Evolutionary conservation across 1,284 basidiomycete species (phyloP), one percentile per base, ranked within the genome.

Genomic region (Ceratobasidium sp.): DNA sequence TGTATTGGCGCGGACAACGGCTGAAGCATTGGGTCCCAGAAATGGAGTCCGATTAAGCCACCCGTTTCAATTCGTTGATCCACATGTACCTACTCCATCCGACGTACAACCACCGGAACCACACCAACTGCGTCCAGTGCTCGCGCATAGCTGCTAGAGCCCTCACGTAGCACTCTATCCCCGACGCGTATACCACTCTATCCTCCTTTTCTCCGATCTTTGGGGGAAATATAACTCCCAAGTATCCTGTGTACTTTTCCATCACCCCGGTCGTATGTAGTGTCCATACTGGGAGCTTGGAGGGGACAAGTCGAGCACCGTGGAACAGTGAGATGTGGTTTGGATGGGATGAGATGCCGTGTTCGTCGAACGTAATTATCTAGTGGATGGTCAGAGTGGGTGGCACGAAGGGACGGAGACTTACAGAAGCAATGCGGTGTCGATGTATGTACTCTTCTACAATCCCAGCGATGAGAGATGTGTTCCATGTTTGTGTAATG

Each of bases 51-150:
- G 17, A 45, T 60, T 60, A 60, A 52, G 32, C 62, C 17, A 84
- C 73, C 73, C 87, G 82, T 7, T 84, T 80, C 83, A 93, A 89
- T 73, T 92, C 87, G 73, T 96, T 95, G 52, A 92, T 87, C 94
- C 94, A 97, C 90, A 97, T 91, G 76, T 96, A 94, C 71, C 90
- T 83, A 34, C 93, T 95, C 75, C 90, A 90, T n/a, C 79, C 72
- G 35, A 96, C 82, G 75, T 96, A 94, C 56, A 95, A 79, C 85
- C 88, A 93, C 55, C 95, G 85, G 80, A 95, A 97, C 95, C 95
- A 97, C 25, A 89, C 86, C 72, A 94, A 79, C 80, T 98, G 95
- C 68, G 86, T 87, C 68, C 79, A 71, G 76, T 98, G 95, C 70
- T 84, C 79, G 70, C 79, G 78, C 88, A 96, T 95, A 1, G 94